Evolutionary conservation across 2,329 filamentous ascomycete species (phyloP).

Genomic region (Xylariaceae sp.): DNA sequence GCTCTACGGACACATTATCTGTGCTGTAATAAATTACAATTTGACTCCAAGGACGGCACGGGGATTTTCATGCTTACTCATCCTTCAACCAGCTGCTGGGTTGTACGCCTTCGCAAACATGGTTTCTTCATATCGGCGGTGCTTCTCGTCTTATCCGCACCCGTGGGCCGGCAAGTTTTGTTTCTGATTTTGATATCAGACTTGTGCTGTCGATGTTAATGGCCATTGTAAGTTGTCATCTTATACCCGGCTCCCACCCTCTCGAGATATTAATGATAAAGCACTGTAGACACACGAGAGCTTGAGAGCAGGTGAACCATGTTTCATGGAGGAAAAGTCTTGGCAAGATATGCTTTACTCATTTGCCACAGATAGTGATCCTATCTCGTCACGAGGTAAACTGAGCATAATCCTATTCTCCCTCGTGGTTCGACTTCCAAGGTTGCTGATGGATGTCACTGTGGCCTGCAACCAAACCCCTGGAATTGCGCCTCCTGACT

Average conservation of each 20-base stretch:
- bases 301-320: slow-evolving; percentile 12
- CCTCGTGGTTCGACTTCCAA: background rate
- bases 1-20: background rate
- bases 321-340: slow-evolving; percentile 14
- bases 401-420: background rate
- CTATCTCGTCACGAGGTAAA: background rate
- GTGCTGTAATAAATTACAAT: too few relatives aligned
- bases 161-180: slow-evolving; percentile 13
- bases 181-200: slow-evolving; percentile 14
- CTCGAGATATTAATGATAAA: background rate
- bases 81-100: slow-evolving; percentile 7
- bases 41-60: too few relatives aligned
- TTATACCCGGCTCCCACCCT: background rate
- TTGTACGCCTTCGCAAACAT: slow-evolving; percentile 6
- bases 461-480: background rate
- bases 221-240: background rate
- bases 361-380: background rate
- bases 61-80: background rate
- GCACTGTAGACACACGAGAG: slow-evolving; percentile 6
- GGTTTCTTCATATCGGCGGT: slow-evolving; percentile 14
- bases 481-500: too few relatives aligned
- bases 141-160: slow-evolving; percentile 13
- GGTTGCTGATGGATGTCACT: background rate
- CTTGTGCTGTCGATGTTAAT: slow-evolving; percentile 2
- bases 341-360: slow-evolving; percentile 13